Conservation (phyloP, 805 yeast genomes). For the Teunomyces funiuensis region DNA sequence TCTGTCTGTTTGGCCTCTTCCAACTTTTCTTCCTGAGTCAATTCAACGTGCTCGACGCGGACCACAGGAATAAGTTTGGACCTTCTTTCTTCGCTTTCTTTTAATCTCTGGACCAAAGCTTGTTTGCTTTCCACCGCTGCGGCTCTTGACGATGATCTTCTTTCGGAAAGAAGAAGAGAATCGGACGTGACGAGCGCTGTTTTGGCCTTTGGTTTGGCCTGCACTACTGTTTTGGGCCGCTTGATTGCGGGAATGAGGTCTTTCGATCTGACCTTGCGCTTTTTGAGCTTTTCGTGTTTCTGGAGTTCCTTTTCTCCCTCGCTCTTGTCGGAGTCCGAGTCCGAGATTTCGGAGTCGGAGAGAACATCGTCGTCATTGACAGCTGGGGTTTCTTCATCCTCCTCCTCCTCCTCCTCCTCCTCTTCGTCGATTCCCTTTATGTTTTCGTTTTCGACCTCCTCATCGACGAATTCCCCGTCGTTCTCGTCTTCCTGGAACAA, state of each 20-base stretch:
- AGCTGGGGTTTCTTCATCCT: constrained; percentile 18
- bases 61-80: constrained; percentile 45
- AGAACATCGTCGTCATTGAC: constrained; percentile 46
- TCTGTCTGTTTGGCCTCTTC: constrained; percentile 91
- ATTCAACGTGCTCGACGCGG: constrained; percentile 43
- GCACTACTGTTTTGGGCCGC: constrained; percentile 22
- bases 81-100: constrained; percentile 63
- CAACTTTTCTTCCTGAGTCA: constrained; percentile 70
- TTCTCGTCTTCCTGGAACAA: constrained; percentile 58
- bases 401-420: constrained; percentile 46
- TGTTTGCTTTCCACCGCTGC: constrained; percentile 77
- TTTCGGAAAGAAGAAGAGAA: constrained; percentile 47
- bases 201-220: constrained; percentile 29
- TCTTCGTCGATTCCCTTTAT: constrained; percentile 35
- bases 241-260: constrained; percentile 33
- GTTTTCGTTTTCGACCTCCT: constrained; percentile 15
- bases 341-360: constrained; percentile 53
- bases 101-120: constrained; percentile 70
- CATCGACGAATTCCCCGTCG: constrained; percentile 26
- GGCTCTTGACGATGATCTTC: constrained; percentile 75
- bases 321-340: constrained; percentile 59
- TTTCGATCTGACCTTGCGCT: constrained; percentile 24
- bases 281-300: constrained; percentile 39
- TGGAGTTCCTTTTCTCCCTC: constrained; percentile 67
- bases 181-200: constrained; percentile 40